Conservation (phyloP, 176 grass and related monocot species). For the Oryza meridionalis region DNA sequence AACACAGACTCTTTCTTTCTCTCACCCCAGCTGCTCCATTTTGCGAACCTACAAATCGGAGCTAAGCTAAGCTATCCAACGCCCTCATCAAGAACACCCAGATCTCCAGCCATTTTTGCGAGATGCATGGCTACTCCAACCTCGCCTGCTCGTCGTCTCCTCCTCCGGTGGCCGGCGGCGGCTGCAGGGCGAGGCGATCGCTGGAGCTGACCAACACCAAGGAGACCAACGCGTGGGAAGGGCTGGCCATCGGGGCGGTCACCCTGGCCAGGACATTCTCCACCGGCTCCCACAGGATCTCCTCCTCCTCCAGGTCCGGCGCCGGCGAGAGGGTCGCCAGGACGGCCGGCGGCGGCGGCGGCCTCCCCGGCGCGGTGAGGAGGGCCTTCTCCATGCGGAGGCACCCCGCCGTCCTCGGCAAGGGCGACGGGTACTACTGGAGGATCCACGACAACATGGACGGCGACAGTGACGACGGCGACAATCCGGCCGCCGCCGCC, state of each 20-base stretch:
- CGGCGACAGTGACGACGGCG: constrained; percentile 37
- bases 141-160: constrained; percentile 20
- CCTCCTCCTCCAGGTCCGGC: constrained; percentile 29
- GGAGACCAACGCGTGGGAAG: constrained; percentile 56
- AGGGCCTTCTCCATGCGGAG: constrained; percentile 71
- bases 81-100: neutral
- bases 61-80: neutral
- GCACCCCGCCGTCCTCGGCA: constrained; percentile 29
- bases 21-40: constrained; percentile 21
- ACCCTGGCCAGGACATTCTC: constrained; percentile 61
- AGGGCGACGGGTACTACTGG: constrained; percentile 64
- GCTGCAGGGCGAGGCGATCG: constrained; percentile 37
- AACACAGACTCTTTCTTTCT: neutral
- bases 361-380: constrained; percentile 38
- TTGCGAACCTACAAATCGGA: constrained; percentile 26
- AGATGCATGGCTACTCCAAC: constrained; percentile 63
- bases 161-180: neutral
- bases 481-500: neutral
- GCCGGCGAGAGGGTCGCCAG: neutral
- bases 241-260: constrained; percentile 48
- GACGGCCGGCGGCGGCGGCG: neutral
- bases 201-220: constrained; percentile 59
- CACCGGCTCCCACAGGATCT: constrained; percentile 55
- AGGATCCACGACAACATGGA: constrained; percentile 73
- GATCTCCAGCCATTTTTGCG: constrained; percentile 17